Percentiles rank a stretch among this genome's conserved stretches.
Conservation (phyloP, 495 filamentous ascomycete species). For the Lepraria neglecta region DNA sequence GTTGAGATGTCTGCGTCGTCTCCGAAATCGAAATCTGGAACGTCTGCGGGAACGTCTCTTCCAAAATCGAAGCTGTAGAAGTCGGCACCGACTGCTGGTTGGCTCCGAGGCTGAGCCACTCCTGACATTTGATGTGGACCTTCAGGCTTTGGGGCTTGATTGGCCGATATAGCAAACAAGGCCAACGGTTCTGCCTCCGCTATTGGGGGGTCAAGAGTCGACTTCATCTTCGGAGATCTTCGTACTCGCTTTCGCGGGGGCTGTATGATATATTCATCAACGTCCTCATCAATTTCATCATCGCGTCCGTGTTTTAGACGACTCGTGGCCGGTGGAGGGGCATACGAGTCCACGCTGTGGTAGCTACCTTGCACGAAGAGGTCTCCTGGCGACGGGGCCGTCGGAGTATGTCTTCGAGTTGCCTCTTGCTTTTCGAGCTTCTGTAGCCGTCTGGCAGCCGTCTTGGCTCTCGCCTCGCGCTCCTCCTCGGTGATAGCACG, state of each 20-base stretch:
- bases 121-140: no score
- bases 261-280: background rate
- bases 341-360: background rate
- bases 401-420: background rate
- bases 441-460: background rate
- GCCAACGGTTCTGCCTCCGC: no score
- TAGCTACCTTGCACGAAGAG: background rate
- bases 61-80: background rate
- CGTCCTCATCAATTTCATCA: background rate
- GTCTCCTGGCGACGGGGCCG: background rate
- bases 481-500: background rate
- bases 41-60: background rate
- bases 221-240: background rate
- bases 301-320: background rate
- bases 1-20: no score
- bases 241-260: background rate
- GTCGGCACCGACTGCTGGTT: no score
- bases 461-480: background rate
- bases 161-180: no score
- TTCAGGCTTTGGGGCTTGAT: no score
- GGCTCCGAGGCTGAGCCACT: background rate
- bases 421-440: background rate
- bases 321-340: no score
- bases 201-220: background rate
- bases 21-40: background rate